Evolutionary conservation across 805 yeast genomes (phyloP), one percentile per base, ranked within the genome.

Genomic region (Hyphopichia homilentoma): DNA sequence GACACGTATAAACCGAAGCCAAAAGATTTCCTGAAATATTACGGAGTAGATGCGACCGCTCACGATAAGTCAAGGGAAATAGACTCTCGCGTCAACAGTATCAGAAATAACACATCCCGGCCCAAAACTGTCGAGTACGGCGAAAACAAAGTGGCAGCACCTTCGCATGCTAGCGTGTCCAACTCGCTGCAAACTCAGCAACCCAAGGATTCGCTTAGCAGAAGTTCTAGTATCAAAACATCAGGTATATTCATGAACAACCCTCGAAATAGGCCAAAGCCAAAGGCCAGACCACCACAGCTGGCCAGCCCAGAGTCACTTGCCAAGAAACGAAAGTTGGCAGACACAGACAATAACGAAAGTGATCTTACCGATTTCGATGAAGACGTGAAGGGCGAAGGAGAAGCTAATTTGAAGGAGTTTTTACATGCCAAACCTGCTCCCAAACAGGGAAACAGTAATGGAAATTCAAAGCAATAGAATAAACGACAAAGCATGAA

Each of bases 341-440:
- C 16, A 20, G 18, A 21, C 12, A 36, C 27, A 3, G 40, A 35
- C 13, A 32, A 19, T 17, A 36, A 34, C 31, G 58, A 53, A 7
- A 47, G 53, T 36, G 57, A 54, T 35, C 34, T 54, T 16, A 50
- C 51, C 12, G 59, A 54, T 26, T 41, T 45, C 25, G 54, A 47
- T 19, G 45, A 38, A 16, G 53, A 48, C 20, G 36, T 50, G 14
- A 35, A 44, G 9, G 42, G 29, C 5, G 29, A 26, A 14, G 16
- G 18, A 11, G 29, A 14, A 6, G 11, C 9, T 20, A 20, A 20
- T 20, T n/a, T n/a, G n/a, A n/a, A n/a, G n/a, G n/a, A n/a, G n/a
- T n/a, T n/a, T n/a, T n/a, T n/a, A n/a, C n/a, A n/a, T n/a, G n/a
- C n/a, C n/a, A n/a, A n/a, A n/a, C n/a, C n/a, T n/a, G n/a, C n/a